A percentile compares a stretch with the other conserved stretches of the same genome.
These are phyloP conservation scores for Acanthamoeba royreba DNA, from an alignment of 208 protist genomes.

Conservation along the genomic window DNA sequence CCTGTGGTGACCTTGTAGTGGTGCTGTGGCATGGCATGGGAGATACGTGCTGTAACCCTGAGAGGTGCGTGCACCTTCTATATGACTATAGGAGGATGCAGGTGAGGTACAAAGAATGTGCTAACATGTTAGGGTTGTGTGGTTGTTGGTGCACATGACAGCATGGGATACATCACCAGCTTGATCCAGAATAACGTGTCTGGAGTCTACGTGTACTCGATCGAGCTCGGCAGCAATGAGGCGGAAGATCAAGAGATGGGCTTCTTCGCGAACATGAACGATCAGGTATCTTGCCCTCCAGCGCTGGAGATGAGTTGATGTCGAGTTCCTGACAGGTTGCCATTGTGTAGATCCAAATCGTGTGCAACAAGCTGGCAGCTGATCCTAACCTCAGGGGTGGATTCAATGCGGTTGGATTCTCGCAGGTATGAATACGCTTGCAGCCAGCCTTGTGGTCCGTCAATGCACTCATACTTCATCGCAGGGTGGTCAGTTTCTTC, in stretches of 20 bases:
- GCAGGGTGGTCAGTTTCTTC: slow-evolving; percentile 9
- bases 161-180: slow-evolving; percentile 41
- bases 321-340: too few species aligned
- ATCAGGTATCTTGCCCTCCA: too few species aligned
- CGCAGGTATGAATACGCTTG: slow-evolving; percentile 51
- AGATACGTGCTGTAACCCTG: slow-evolving; percentile 48
- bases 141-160: neutral
- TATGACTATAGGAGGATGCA: too few species aligned
- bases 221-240: neutral
- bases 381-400: slow-evolving; percentile 60
- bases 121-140: neutral
- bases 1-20: too few species aligned
- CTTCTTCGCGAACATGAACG: slow-evolving; percentile 16
- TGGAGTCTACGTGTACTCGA: neutral
- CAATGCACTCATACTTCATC: too few species aligned
- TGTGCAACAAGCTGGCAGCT: slow-evolving; percentile 25
- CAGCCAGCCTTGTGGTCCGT: too few species aligned
- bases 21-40: slow-evolving; percentile 63
- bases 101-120: neutral
- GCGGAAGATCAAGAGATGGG: neutral
- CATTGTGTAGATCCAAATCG: slow-evolving; percentile 37
- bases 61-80: too few species aligned
- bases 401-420: slow-evolving; percentile 74
- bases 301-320: too few species aligned
- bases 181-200: slow-evolving; percentile 15